Evolutionary conservation across 177 flowering plant genomes (phyloP).

Genomic region (Vitis hybrid): DNA sequence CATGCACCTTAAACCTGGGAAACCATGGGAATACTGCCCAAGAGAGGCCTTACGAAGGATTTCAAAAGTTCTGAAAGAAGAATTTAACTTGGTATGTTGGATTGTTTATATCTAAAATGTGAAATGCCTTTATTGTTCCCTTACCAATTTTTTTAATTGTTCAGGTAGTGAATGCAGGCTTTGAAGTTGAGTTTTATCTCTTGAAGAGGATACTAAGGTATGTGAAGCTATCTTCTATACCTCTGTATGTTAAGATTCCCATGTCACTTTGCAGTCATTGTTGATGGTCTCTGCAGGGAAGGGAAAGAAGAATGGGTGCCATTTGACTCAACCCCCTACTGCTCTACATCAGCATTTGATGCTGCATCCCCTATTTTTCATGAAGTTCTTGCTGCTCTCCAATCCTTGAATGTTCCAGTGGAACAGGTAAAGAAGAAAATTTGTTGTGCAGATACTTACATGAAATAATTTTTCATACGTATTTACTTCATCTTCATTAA

Average conservation of each 20-base stretch:
- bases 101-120: slow-evolving; percentile 2
- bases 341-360: slow-evolving; percentile 81
- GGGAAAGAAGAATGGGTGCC: slow-evolving; percentile 84
- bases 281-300: slow-evolving; percentile 40
- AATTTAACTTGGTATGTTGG: slow-evolving; percentile 80
- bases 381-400: slow-evolving; percentile 55
- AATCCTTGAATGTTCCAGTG: slow-evolving; percentile 63
- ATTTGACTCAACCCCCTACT: slow-evolving; percentile 74
- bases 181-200: slow-evolving; percentile 87
- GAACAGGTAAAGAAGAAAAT: slow-evolving; percentile 71
- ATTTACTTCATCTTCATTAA: background rate
- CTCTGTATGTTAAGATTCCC: background rate
- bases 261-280: slow-evolving; percentile 1
- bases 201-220: slow-evolving; percentile 63
- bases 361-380: slow-evolving; percentile 62
- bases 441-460: background rate
- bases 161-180: slow-evolving; percentile 90
- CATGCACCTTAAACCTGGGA: slow-evolving; percentile 81
- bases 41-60: slow-evolving; percentile 80
- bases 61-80: slow-evolving; percentile 70
- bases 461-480: background rate
- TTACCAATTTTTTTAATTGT: slow-evolving; percentile 11
- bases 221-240: background rate
- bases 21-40: slow-evolving; percentile 95
- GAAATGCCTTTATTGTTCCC: slow-evolving; percentile 2